These are phyloP conservation scores for Alternaria sp. DNA, from an alignment of 2,329 filamentous ascomycete genomes.

Conservation along the genomic window DNA sequence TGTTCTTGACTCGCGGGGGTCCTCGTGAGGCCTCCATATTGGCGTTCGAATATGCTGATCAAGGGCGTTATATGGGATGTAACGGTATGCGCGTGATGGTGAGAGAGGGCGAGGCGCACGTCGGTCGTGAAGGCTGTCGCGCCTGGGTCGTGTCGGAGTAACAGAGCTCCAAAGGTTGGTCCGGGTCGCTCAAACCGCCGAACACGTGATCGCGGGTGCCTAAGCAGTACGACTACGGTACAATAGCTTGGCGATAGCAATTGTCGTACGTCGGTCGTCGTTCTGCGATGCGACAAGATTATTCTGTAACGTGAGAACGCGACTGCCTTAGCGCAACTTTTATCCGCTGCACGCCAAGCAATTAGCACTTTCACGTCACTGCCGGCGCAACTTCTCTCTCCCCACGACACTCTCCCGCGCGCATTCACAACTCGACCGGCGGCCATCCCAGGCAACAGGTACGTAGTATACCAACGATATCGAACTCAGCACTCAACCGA, in stretches of 20 bases:
- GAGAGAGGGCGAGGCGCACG: conserved; percentile 1
- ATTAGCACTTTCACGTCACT: conserved; percentile 21
- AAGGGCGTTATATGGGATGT: neutral
- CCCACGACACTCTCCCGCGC: conserved; percentile 8
- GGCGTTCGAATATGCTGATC: neutral
- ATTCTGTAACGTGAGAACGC: conserved; percentile 5
- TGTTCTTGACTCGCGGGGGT: conserved; percentile 97
- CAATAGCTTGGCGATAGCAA: neutral
- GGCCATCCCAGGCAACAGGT: conserved; percentile 24
- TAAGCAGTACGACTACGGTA: neutral
- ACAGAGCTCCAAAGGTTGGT: conserved; percentile 12
- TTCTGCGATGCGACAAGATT: neutral
- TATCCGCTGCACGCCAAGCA: conserved; percentile 27
- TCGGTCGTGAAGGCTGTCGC: neutral
- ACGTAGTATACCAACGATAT: conserved; percentile 25
- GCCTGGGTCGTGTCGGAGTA: conserved; percentile 7
- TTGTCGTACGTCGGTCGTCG: neutral
- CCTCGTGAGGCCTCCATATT: conserved; percentile 87
- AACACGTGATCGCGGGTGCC: neutral
- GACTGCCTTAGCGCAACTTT: conserved; percentile 21
- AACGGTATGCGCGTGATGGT: neutral
- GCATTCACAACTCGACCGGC: conserved; percentile 10
- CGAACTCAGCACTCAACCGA: conserved; percentile 28
- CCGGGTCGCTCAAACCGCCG: conserved; percentile 4
- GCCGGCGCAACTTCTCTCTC: conserved; percentile 9